phyloP scores from a whole-genome alignment of 129 eudicot species.

The Chrysanthemum makinoi region DNA sequence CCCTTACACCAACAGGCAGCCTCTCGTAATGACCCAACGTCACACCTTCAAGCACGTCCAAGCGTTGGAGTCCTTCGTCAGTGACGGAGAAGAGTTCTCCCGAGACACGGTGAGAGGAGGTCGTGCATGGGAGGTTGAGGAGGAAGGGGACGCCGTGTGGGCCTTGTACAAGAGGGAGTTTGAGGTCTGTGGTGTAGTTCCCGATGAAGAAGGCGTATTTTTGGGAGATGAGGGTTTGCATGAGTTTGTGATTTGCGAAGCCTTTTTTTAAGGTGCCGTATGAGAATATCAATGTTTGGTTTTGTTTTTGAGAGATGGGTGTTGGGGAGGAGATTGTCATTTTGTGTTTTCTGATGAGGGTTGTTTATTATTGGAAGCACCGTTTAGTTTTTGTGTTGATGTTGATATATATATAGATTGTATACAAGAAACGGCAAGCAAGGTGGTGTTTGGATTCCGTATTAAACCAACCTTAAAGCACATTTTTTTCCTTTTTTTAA shows the following conservation, averaged over 20 bases:
- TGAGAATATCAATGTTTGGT: slow-evolving; percentile 52
- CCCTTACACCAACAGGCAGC: slow-evolving; percentile 40
- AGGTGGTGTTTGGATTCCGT: too few species aligned
- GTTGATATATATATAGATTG: too few species aligned
- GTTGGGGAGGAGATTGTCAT: slow-evolving; percentile 30
- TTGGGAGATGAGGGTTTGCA: slow-evolving; percentile 46
- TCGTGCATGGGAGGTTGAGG: slow-evolving; percentile 57
- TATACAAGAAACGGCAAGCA: not conserved
- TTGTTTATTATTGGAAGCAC: too few species aligned
- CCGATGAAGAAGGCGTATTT: slow-evolving; percentile 60
- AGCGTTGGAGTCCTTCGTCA: slow-evolving; percentile 30
- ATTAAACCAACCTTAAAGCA: too few species aligned
- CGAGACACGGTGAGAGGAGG: slow-evolving; percentile 42
- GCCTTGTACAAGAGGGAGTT: slow-evolving; percentile 70
- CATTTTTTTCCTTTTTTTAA: too few species aligned
- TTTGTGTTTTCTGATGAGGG: slow-evolving; percentile 14
- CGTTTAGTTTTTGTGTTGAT: too few species aligned
- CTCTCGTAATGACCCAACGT: slow-evolving; percentile 68
- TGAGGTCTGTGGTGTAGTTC: slow-evolving; percentile 36
- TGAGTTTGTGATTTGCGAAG: slow-evolving; percentile 58
- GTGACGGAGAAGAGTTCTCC: slow-evolving; percentile 82
- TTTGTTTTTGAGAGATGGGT: slow-evolving; percentile 18
- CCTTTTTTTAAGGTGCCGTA: slow-evolving; percentile 76
- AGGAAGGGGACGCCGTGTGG: slow-evolving; percentile 80
- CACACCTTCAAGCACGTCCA: slow-evolving; percentile 73